A percentile compares a stretch with the other conserved stretches of the same genome.
phyloP scores from a whole-genome alignment of 73 alveolate species.

The Tetrahymena thermophila region DNA sequence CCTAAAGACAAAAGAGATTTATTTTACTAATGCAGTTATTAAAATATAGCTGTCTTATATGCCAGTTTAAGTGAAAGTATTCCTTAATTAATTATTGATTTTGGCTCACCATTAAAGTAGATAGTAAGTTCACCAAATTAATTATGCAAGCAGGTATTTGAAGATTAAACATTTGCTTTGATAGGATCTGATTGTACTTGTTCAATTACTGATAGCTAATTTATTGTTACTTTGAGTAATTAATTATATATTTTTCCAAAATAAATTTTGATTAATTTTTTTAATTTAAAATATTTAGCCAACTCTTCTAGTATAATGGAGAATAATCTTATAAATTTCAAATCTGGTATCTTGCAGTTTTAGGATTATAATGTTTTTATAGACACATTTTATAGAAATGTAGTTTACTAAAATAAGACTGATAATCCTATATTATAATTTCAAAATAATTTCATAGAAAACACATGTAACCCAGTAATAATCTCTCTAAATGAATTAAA shows the following conservation, averaged over 20 bases:
- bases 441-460: background rate
- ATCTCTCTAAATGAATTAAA: background rate
- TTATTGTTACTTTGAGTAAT: background rate
- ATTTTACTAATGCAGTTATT: background rate
- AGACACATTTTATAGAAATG: background rate
- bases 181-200: background rate
- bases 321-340: too few species aligned
- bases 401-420: background rate
- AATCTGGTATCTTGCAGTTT: background rate
- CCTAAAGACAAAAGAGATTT: background rate
- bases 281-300: background rate
- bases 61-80: background rate
- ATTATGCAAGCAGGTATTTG: background rate
- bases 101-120: background rate
- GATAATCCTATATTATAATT: background rate
- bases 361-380: background rate
- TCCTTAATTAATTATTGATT: background rate
- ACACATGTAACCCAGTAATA: background rate
- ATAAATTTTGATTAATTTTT: too few species aligned
- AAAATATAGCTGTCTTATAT: background rate
- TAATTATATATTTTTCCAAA: too few species aligned
- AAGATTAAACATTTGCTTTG: background rate
- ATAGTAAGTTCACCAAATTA: background rate
- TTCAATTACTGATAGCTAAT: background rate
- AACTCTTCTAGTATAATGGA: background rate